These are phyloP conservation scores for Tubosaeta sp. DNA, from an alignment of 768 basidiomycete genomes.

Conservation along the genomic window DNA sequence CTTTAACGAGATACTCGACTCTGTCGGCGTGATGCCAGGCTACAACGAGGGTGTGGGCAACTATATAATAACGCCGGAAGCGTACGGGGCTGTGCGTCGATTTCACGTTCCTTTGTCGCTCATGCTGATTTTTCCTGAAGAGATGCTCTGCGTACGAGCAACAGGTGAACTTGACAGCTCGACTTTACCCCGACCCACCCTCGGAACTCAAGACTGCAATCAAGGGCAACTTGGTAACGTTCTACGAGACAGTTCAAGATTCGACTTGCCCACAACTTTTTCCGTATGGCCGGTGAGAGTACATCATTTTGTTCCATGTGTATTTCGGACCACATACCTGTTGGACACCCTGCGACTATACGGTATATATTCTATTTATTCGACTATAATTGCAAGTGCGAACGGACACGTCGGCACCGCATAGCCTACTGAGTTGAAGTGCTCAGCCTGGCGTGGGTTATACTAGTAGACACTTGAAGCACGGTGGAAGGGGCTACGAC, in stretches of 20 bases:
- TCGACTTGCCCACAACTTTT: constrained; percentile 12
- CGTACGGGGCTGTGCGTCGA: constrained; percentile 10
- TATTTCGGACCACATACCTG: too few relatives aligned
- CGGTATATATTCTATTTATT: too few relatives aligned
- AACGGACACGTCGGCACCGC: too few relatives aligned
- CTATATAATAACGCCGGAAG: constrained; percentile 7
- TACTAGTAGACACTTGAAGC: too few relatives aligned
- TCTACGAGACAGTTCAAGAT: constrained; percentile 8
- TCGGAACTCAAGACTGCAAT: constrained; percentile 19
- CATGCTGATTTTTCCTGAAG: constrained; percentile 7
- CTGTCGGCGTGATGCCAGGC: constrained; percentile 4
- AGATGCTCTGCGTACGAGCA: constrained; percentile 17
- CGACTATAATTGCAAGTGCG: too few relatives aligned
- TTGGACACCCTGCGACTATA: too few relatives aligned
- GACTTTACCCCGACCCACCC: constrained; percentile 21
- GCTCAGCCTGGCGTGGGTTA: too few relatives aligned
- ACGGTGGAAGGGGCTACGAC: too few relatives aligned
- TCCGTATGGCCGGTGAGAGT: constrained; percentile 13
- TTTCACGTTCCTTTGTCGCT: background rate
- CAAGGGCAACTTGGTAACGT: constrained; percentile 17
- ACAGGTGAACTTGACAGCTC: constrained; percentile 16
- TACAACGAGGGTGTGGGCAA: constrained; percentile 17
- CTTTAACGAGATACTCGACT: background rate
- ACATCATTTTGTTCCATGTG: too few relatives aligned
- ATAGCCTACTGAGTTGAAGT: too few relatives aligned